Evolutionary conservation across 2,329 filamentous ascomycete genomes (phyloP).

Genomic region (Beauveria pseudobassiana): DNA sequence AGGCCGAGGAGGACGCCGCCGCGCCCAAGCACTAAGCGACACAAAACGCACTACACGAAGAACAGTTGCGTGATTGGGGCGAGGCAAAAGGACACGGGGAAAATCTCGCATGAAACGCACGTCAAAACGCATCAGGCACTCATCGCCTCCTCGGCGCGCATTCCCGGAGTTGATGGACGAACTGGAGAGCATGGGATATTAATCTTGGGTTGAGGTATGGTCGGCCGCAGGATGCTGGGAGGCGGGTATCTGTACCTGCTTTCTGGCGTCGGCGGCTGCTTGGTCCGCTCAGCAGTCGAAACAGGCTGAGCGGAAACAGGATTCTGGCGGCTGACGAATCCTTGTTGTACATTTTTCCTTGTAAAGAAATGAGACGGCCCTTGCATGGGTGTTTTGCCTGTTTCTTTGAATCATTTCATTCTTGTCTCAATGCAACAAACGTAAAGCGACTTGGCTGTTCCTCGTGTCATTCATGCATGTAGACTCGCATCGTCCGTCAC

Average conservation of each 20-base stretch:
- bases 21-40: constrained; percentile 40
- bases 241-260: not conserved
- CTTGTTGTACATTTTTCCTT: constrained; percentile 15
- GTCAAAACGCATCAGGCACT: too few relatives aligned
- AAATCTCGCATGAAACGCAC: too few relatives aligned
- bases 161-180: constrained; percentile 9
- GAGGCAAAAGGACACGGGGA: not conserved
- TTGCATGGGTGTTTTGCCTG: constrained; percentile 5
- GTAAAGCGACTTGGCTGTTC: not conserved
- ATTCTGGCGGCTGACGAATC: not conserved
- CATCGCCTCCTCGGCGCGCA: too few relatives aligned
- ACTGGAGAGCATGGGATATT: constrained; percentile 7
- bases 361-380: constrained; percentile 9
- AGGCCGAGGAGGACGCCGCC: constrained; percentile 65
- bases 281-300: not conserved
- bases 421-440: constrained; percentile 9
- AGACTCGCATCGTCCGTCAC: not conserved
- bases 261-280: not conserved
- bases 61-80: not conserved
- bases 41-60: not conserved
- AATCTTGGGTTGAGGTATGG: constrained; percentile 10
- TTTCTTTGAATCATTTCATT: constrained; percentile 5
- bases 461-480: not conserved
- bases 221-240: not conserved
- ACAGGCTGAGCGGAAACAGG: constrained; percentile 5